Base-by-base conservation (phyloP, 2,329 filamentous ascomycete species). In the Epicoccum sorghinum region DNA sequence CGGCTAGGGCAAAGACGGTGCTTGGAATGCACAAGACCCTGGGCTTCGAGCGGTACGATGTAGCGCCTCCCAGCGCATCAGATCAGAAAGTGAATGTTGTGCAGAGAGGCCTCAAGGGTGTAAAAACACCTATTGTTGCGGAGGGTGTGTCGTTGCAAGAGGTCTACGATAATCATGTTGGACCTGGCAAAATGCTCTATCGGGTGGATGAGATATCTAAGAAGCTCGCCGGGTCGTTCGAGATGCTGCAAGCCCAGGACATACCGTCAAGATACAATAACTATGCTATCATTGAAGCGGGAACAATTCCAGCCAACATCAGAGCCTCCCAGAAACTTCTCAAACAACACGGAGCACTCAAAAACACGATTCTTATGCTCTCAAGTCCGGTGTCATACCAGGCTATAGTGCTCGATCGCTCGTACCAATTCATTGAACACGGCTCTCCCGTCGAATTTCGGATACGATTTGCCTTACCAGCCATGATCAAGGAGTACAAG, bases 21-120 rank as follows among this genome's bases (percentile, higher is more conserved):
- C 47, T 68, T 8, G 68, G 68, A 7, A 59, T 59, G 58, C 67
- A 71, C 58, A 70, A 69, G 37, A 22, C 69, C 4, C 29, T 71
- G 4, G 44, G 35, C 7, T 70, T 69, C 10, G 18, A 44, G 0
- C 25, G 13, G 3, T 71, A 67, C 41, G 6, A 55, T 0, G 2
- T 56, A 14, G 50, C 57, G n/a, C 38, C 42, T 0, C 61, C 51
- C 2, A 44, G 38, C 9, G 23, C 25, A 9, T 63, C 62, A 4
- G 7, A 49, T 3, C 64, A 70, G 45, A 47, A 37, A n/a, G 61
- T 71, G 23, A 62, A 66, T 12, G 35, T 72, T 1, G 53, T 55
- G 18, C 12, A 22, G 52, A 7, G 37, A 29, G 24, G 50, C 33
- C 8, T 38, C 47, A 33, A 41, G 60, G 3, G 8, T 30, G 12